Percentiles rank a stretch among this genome's conserved stretches.
Evolutionary conservation across 2,329 filamentous ascomycete species (phyloP).

Genomic region (Paraphaeosphaeria minitans): DNA sequence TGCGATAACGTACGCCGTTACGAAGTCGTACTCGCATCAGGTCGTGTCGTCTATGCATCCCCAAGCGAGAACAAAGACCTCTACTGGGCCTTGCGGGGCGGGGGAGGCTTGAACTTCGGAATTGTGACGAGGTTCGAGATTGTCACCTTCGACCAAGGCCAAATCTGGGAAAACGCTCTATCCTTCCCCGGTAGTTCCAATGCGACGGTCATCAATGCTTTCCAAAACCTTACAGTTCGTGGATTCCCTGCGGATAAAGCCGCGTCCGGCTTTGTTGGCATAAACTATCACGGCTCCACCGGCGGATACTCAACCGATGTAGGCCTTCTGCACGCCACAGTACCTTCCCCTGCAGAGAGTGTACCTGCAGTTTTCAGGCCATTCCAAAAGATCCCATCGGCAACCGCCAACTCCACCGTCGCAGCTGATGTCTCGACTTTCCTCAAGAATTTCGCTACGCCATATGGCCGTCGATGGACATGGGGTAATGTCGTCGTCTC

Average conservation of each 20-base stretch:
- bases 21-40: conserved; percentile 37
- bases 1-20: conserved; percentile 40
- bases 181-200: background rate
- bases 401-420: background rate
- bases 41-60: conserved; percentile 24
- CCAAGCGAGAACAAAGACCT: conserved; percentile 42
- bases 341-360: background rate
- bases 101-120: background rate
- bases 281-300: background rate
- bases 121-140: conserved; percentile 14
- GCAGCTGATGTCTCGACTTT: background rate
- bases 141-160: conserved; percentile 15
- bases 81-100: conserved; percentile 42
- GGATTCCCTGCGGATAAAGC: background rate
- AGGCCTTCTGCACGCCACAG: background rate
- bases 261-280: background rate
- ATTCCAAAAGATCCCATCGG: background rate
- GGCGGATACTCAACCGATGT: background rate
- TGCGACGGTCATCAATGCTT: background rate
- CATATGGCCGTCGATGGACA: background rate
- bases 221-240: background rate
- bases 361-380: background rate
- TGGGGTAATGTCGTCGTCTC: background rate
- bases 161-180: background rate
- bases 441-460: background rate